phyloP scores from a whole-genome alignment of 2,329 filamentous ascomycete genomes.

The Colletotrichum cereale region DNA sequence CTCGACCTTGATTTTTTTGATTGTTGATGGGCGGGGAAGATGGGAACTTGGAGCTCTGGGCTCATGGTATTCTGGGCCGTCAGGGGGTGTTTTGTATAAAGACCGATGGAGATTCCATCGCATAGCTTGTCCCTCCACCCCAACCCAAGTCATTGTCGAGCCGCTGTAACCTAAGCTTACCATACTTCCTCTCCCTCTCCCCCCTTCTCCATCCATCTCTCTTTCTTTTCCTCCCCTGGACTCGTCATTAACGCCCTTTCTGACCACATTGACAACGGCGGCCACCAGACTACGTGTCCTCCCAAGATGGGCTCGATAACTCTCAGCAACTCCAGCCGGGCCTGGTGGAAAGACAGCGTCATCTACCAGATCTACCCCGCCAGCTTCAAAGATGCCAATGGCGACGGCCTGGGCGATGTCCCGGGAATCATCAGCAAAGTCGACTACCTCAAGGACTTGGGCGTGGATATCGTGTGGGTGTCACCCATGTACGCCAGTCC shows the following conservation, averaged over 20 bases:
- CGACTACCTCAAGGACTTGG: slow-evolving; percentile 71
- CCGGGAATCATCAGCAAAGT: slow-evolving; percentile 73
- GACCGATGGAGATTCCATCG: not conserved
- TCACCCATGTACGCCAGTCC: slow-evolving; percentile 76
- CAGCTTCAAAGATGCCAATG: slow-evolving; percentile 68
- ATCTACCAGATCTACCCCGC: slow-evolving; percentile 72
- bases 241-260: not conserved
- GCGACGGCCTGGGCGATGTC: slow-evolving; percentile 72
- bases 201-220: not conserved
- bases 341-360: slow-evolving; percentile 69
- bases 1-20: not conserved
- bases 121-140: not conserved
- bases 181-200: not conserved
- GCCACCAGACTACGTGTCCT: not conserved
- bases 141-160: not conserved
- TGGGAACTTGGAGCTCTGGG: not conserved
- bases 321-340: slow-evolving; percentile 19
- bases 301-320: slow-evolving; percentile 34
- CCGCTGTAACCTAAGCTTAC: not conserved
- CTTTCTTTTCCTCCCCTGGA: not conserved
- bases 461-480: slow-evolving; percentile 75
- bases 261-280: not conserved
- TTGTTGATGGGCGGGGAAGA: not conserved
- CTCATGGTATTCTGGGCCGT: not conserved
- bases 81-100: not conserved